Evolutionary conservation across 306 rosid genomes (phyloP).

Genomic region (Trifolium fragiferum): DNA sequence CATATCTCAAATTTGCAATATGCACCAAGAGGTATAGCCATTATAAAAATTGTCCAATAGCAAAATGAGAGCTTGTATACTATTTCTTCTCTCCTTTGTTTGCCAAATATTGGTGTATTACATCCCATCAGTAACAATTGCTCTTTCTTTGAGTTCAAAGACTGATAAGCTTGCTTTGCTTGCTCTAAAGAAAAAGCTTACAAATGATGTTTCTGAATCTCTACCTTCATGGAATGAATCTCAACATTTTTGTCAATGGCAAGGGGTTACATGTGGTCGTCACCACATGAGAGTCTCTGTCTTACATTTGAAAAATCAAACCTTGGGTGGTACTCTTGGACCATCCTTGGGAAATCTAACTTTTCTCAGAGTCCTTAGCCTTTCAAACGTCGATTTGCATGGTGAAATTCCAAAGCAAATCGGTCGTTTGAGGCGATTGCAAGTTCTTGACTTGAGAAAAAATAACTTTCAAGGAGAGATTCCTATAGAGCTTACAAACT

Average conservation of each 20-base stretch:
- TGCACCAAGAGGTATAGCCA: no score
- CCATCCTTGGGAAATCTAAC: neutral
- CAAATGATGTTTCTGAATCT: neutral
- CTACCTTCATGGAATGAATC: neutral
- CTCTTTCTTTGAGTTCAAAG: neutral
- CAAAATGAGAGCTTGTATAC: neutral
- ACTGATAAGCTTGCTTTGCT: conserved; percentile 23
- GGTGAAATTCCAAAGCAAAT: neutral
- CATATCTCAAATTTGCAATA: no score
- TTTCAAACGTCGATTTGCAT: neutral
- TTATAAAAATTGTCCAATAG: no score
- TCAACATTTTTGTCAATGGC: neutral
- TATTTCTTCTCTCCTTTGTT: neutral
- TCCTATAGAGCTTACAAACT: neutral
- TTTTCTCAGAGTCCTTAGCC: neutral
- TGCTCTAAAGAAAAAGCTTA: neutral
- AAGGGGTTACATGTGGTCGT: neutral
- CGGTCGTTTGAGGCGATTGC: neutral
- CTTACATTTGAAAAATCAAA: neutral
- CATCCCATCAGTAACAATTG: neutral
- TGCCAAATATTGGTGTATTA: neutral
- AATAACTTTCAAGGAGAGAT: neutral
- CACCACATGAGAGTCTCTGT: neutral
- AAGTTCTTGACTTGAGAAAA: neutral
- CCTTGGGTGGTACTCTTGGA: neutral